These are phyloP conservation scores for Microbotryum lychnidis-dioicae DNA, from an alignment of 1,284 basidiomycete genomes.

Conservation along the genomic window DNA sequence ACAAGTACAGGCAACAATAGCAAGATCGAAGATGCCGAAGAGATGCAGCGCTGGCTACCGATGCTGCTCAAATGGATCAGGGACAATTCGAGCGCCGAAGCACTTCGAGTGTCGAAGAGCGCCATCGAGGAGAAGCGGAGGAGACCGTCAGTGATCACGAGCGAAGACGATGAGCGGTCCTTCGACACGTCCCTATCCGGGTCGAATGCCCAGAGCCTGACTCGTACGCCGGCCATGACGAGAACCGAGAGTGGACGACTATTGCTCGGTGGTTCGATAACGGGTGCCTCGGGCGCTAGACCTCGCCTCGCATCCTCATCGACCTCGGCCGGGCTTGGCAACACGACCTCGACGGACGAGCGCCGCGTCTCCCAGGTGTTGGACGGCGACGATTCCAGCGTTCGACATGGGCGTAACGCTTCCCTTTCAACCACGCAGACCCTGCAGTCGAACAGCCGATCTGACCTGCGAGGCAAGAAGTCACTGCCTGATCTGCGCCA, in stretches of 20 bases:
- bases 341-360: too few relatives aligned
- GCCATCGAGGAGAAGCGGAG: conserved; percentile 12
- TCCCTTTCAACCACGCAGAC: conserved; percentile 45
- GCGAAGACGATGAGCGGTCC: background rate
- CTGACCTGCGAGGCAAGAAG: conserved; percentile 52
- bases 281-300: conserved; percentile 15
- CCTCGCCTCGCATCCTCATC: conserved; percentile 55
- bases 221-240: conserved; percentile 3
- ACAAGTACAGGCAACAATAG: conserved; percentile 37
- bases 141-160: conserved; percentile 5
- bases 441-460: background rate
- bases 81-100: conserved; percentile 11
- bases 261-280: background rate
- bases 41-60: conserved; percentile 53
- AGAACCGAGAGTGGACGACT: conserved; percentile 19
- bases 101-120: conserved; percentile 11
- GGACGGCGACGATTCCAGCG: conserved; percentile 30
- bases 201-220: background rate
- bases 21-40: conserved; percentile 38
- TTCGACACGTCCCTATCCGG: background rate
- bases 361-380: too few relatives aligned
- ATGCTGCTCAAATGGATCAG: conserved; percentile 58
- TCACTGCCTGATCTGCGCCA: conserved; percentile 78
- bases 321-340: conserved; percentile 49
- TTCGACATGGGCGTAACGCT: conserved; percentile 52